These are phyloP conservation scores for Neotropicomus parvogracilis DNA, from an alignment of 1,284 basidiomycete species.

Conservation along the genomic window DNA sequence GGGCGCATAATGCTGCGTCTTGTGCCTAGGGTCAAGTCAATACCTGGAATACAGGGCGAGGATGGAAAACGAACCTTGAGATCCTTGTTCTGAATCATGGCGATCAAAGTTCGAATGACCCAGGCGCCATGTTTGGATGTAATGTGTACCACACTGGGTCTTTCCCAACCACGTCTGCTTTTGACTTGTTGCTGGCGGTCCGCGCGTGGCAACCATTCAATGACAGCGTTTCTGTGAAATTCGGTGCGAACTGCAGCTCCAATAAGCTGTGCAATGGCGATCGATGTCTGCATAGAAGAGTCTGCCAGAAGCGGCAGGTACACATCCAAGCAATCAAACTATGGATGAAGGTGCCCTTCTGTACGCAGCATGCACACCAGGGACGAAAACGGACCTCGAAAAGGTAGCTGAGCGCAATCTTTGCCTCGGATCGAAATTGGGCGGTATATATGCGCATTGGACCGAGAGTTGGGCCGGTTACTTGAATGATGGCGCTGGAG, in stretches of 20 bases:
- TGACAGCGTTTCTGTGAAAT: constrained; percentile 53
- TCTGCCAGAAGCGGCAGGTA: constrained; percentile 60
- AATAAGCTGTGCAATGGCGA: constrained; percentile 57
- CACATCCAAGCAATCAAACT: constrained; percentile 60
- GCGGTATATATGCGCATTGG: constrained; percentile 49
- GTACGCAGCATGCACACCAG: neutral
- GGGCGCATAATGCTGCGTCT: constrained; percentile 65
- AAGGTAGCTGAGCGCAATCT: constrained; percentile 51
- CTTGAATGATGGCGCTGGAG: constrained; percentile 54
- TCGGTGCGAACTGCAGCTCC: constrained; percentile 48
- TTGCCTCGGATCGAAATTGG: constrained; percentile 49
- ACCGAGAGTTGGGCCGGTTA: constrained; percentile 63
- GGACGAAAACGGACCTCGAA: constrained; percentile 49
- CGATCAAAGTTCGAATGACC: constrained; percentile 50
- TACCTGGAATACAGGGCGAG: neutral
- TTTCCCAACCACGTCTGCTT: constrained; percentile 67
- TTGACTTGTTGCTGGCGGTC: constrained; percentile 56
- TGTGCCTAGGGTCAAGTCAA: constrained; percentile 45
- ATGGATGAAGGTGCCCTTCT: neutral
- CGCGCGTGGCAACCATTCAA: constrained; percentile 58
- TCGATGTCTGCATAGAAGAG: constrained; percentile 37
- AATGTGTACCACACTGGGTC: constrained; percentile 38
- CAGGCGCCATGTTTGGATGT: constrained; percentile 52
- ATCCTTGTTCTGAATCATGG: constrained; percentile 49
- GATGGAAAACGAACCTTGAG: constrained; percentile 44